These are phyloP conservation scores for Solanum chilense DNA, from an alignment of 257 asterid species.

Conservation along the genomic window DNA sequence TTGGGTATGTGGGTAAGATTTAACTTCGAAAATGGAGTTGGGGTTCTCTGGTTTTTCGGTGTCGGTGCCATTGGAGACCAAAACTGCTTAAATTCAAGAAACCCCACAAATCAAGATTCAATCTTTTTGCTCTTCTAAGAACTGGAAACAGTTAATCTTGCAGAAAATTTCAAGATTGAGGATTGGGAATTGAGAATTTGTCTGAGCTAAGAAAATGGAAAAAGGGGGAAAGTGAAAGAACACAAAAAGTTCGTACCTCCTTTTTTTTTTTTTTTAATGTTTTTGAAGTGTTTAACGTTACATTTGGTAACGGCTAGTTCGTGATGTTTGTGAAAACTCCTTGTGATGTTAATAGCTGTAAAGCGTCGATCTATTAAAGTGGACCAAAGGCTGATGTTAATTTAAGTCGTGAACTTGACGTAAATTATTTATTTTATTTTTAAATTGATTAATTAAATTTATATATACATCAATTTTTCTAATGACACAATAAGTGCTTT, in stretches of 20 bases:
- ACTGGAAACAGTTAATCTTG: background rate
- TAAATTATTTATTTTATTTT: too few relatives aligned
- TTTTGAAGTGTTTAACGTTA: background rate
- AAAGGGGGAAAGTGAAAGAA: background rate
- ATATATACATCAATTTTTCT: fast-evolving
- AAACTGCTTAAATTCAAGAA: background rate
- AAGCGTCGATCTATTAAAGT: background rate
- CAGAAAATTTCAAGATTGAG: background rate
- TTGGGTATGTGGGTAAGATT: constrained; percentile 13
- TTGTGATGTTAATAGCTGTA: background rate
- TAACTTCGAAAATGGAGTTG: constrained; percentile 25
- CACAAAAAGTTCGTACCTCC: background rate
- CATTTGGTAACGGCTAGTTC: background rate
- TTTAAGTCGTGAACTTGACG: background rate
- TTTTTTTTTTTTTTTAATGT: background rate
- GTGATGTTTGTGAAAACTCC: background rate
- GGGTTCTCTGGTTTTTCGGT: constrained; percentile 23
- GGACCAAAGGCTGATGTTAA: background rate
- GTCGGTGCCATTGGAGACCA: constrained; percentile 39
- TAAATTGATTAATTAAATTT: fast-evolving
- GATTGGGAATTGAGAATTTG: background rate
- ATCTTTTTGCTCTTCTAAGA: background rate
- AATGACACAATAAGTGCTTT: too few relatives aligned
- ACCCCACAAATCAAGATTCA: background rate
- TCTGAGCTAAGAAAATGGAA: background rate